Percentiles rank a stretch among this genome's conserved stretches.
These are phyloP conservation scores for Thamnidium elegans DNA, from an alignment of 192 early-diverging fungal species.

Conservation along the genomic window DNA sequence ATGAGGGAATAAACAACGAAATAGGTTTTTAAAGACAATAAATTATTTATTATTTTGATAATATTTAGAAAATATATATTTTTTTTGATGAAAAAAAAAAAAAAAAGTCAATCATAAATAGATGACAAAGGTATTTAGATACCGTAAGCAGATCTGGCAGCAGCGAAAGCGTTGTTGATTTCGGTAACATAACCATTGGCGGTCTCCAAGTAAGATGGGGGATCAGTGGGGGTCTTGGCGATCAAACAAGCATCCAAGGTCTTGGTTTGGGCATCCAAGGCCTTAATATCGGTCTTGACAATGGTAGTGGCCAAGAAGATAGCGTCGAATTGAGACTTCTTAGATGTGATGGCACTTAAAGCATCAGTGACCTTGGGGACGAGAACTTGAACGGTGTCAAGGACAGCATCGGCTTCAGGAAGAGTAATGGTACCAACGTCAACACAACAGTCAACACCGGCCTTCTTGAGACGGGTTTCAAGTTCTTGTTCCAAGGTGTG, in stretches of 20 bases:
- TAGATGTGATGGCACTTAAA: not conserved
- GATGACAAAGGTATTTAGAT: too few species aligned
- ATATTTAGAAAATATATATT: not conserved
- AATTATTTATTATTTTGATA: too few species aligned
- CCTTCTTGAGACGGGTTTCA: constrained; percentile 2
- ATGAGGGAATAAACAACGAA: too few species aligned
- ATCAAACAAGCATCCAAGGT: constrained; percentile 11
- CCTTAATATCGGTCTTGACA: not conserved
- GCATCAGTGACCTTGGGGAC: not conserved
- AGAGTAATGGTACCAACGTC: not conserved
- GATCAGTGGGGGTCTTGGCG: constrained; percentile 6
- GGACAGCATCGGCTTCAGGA: constrained; percentile 11
- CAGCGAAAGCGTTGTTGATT: constrained; percentile 9
- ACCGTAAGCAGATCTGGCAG: constrained; percentile 9
- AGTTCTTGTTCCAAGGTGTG: not conserved
- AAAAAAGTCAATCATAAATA: not conserved
- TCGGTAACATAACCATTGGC: not conserved
- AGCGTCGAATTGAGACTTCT: constrained; percentile 15
- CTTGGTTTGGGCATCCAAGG: constrained; percentile 3
- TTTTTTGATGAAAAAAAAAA: not conserved
- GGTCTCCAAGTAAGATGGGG: not conserved
- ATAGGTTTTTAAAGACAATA: too few species aligned
- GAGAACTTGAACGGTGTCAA: not conserved
- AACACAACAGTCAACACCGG: not conserved
- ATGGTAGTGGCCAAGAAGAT: constrained; percentile 3